Percentiles rank a stretch among this genome's conserved stretches.
These are phyloP conservation scores for Sphagnum magellanicum DNA, from an alignment of 228 moss, liverwort and hornwort genomes.

Conservation along the genomic window DNA sequence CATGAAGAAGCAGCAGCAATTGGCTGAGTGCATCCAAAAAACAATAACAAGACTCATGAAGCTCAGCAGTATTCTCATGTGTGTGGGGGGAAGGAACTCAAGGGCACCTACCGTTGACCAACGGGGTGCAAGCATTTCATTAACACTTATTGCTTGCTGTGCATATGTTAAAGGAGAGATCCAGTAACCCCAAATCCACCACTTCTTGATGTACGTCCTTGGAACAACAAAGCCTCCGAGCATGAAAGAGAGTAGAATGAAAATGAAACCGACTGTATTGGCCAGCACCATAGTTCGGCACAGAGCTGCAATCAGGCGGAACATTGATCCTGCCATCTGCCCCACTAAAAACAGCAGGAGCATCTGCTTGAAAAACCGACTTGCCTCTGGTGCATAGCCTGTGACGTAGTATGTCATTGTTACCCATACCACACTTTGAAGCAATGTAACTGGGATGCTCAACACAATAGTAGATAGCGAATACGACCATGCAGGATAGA, in stretches of 20 bases:
- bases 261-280: constrained; percentile 44
- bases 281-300: constrained; percentile 56
- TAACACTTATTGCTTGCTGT: constrained; percentile 29
- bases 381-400: constrained; percentile 32
- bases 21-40: too few relatives aligned
- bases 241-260: constrained; percentile 41
- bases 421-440: constrained; percentile 27
- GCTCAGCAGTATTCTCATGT: too few relatives aligned
- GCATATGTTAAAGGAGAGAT: constrained; percentile 36
- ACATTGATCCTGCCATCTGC: constrained; percentile 55
- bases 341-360: constrained; percentile 35
- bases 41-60: too few relatives aligned
- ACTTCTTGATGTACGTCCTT: constrained; percentile 19
- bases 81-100: too few relatives aligned
- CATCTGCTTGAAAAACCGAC: constrained; percentile 61
- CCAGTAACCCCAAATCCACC: constrained; percentile 77
- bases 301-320: constrained; percentile 49
- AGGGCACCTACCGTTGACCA: constrained; percentile 35
- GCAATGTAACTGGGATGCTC: constrained; percentile 21
- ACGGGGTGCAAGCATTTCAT: constrained; percentile 44
- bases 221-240: constrained; percentile 60
- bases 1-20: too few relatives aligned
- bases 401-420: constrained; percentile 41
- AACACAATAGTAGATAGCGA: constrained; percentile 30
- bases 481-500: constrained; percentile 44